Evolutionary conservation across 306 rosid genomes (phyloP), one percentile per base, ranked within the genome.

Genomic region (Malus sylvestris): DNA sequence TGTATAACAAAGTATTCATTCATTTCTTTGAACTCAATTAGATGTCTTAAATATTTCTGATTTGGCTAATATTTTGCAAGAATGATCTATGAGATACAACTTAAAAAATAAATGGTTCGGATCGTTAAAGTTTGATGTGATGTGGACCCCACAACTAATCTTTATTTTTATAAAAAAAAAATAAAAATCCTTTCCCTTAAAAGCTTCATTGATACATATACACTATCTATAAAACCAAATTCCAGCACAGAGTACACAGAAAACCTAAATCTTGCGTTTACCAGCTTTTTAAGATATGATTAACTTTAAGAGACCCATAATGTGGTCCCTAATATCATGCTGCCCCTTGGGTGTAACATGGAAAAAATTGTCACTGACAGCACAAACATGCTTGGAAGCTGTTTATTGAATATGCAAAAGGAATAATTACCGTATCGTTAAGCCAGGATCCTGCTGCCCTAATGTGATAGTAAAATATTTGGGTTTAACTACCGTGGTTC

Each of bases 281-380:
- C 10, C 69, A 74, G 45, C 60, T 62, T 83, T 68, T 55, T 71
- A 89, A 84, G 82, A 73, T 62, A 74, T 74, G 82, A 82, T 87
- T 86, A 88, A 83, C 92, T 91, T 91, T 88, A 81, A 40, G 89
- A 82, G 85, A 89, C 88, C 86, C 72, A 80, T 75, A 70, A 67
- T 72, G 91, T 87, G 97, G 96, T 88, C 97, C 97, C 88, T 60
- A 71, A 71, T 78, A 85, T 86, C 70, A 85, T 85, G 97, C 86
- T 84, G 81, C 88, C 85, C 77, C 71, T 81, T 84, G 77, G 83
- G 93, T 81, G 85, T 83, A 88, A 88, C 91, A 81, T 75, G 89
- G 85, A 76, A 83, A 81, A 74, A 81, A 51, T 61, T 87, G 93
- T 87, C 88, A 85, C 87, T 81, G 76, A 84, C 79, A 85, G 73